Evolutionary conservation across 495 filamentous ascomycete genomes (phyloP), one percentile per base, ranked within the genome.

Genomic region (Wilcoxina mikolae): DNA sequence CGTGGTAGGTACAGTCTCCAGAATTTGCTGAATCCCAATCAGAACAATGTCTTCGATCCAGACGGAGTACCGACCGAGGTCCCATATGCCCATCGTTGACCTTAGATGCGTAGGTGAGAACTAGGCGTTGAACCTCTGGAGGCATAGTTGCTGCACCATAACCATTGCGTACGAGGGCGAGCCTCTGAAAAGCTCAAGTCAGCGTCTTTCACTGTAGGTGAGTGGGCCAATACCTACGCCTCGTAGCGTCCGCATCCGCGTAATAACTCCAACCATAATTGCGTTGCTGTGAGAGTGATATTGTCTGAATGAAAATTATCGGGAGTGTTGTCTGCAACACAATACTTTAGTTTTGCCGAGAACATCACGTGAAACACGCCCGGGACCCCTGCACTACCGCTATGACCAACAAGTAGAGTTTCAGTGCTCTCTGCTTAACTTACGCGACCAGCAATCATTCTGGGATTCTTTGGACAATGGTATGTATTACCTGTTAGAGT

Each of bases 131-230:
- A 48, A 98, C 79, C 58, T 89, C 80, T 45, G 77, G 76, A 1
- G 87, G 83, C 31, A 98, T 73, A 58, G 85, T 71, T 15, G 82
- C 83, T 22, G 91, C 89, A 31, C 90, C 91, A 38, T 82, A 80
- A 46, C 91, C 91, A 87, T 67, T 56, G 72, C 70, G 62, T 90
- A 77, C 39, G 90, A 71, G 84, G 88, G 73, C 35, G 52, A 50
- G 11, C 28, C 26, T 49, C 55, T 68, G 31, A 52, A 15, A 4
- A 12, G 11, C 44, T 53, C 52, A 27, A n/a, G 39, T 43, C 17
- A 43, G 39, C 20, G 10, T 43, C 7, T 4, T 12, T 20, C 7
- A 4, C 4, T 12, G 39, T 12, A 55, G 49, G 51, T 44, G 2
- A 51, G 44, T 18, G 23, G 46, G 52, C 18, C 11, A 41, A 22